These are phyloP conservation scores for Melianthus villosus DNA, from an alignment of 441 rosid genomes.

Conservation along the genomic window DNA sequence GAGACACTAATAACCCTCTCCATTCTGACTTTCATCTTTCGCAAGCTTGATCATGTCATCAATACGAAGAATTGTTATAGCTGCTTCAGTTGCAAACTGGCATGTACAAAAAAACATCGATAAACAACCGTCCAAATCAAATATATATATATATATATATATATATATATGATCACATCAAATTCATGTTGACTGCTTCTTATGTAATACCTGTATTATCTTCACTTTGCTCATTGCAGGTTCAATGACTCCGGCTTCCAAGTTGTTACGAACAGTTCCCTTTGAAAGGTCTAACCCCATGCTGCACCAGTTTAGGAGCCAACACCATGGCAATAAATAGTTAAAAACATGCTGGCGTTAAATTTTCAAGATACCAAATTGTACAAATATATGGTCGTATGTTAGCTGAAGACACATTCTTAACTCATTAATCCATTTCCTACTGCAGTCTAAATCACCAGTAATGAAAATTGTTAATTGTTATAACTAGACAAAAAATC, in stretches of 20 bases:
- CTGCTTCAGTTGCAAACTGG: slow-evolving; percentile 99
- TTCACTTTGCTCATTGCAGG: slow-evolving; percentile 99
- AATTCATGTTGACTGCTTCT: neutral
- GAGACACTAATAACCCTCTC: too few species aligned
- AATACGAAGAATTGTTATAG: slow-evolving; percentile 83
- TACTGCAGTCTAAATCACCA: too few species aligned
- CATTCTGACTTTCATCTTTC: slow-evolving; percentile 83
- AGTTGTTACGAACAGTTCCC: slow-evolving; percentile 71
- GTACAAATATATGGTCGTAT: too few species aligned
- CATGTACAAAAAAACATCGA: neutral
- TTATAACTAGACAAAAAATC: too few species aligned
- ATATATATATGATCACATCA: too few species aligned
- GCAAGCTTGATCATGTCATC: slow-evolving; percentile 95
- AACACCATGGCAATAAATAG: neutral
- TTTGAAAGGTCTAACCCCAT: slow-evolving; percentile 85
- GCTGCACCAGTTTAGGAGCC: slow-evolving; percentile 28
- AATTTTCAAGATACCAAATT: too few species aligned
- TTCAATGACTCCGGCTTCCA: slow-evolving; percentile 93
- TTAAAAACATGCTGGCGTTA: too few species aligned
- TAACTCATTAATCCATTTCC: too few species aligned
- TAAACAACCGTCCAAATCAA: neutral
- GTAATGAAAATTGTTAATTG: too few species aligned
- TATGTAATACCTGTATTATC: slow-evolving; percentile 67
- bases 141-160: too few species aligned
- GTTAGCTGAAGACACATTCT: too few species aligned